These are phyloP conservation scores for Favolaschia claudopus DNA, from an alignment of 768 basidiomycete species.

Conservation along the genomic window DNA sequence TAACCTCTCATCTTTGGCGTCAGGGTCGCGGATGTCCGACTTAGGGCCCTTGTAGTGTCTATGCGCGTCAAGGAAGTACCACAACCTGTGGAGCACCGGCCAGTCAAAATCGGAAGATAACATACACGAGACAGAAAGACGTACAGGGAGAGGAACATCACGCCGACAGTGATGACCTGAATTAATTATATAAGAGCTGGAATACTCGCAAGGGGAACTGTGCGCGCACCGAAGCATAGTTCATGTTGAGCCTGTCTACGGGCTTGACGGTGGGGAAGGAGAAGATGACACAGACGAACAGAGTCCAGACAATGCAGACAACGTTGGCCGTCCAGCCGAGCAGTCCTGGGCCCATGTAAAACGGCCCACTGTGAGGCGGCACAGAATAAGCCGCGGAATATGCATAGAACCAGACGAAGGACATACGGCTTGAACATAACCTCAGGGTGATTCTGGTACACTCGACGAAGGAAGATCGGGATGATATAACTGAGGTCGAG, in stretches of 20 bases:
- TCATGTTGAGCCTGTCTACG: conserved; percentile 78
- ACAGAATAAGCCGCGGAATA: not conserved
- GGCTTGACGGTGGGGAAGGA: conserved; percentile 74
- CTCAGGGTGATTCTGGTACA: conserved; percentile 77
- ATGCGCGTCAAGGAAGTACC: conserved; percentile 62
- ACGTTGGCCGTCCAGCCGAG: conserved; percentile 69
- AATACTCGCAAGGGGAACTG: too few species aligned
- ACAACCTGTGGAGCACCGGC: conserved; percentile 42
- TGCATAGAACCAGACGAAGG: not conserved
- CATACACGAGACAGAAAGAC: conserved; percentile 31
- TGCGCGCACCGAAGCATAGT: conserved; percentile 79
- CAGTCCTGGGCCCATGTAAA: conserved; percentile 79
- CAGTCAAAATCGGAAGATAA: conserved; percentile 1
- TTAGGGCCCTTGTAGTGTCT: conserved; percentile 67
- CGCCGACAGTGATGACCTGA: conserved; percentile 60
- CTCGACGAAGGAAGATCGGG: conserved; percentile 77
- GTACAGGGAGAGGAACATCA: conserved; percentile 61
- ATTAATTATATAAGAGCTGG: too few species aligned
- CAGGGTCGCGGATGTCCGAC: conserved; percentile 51
- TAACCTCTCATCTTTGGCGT: not conserved
- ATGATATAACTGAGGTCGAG: conserved; percentile 84
- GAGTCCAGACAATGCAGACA: conserved; percentile 73
- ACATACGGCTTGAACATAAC: conserved; percentile 74
- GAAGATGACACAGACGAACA: conserved; percentile 76
- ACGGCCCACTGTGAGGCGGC: conserved; percentile 59